A percentile compares a stretch with the other conserved stretches of the same genome.
These are phyloP conservation scores for Neurospora discreta DNA, from an alignment of 495 filamentous ascomycete species.

Conservation along the genomic window DNA sequence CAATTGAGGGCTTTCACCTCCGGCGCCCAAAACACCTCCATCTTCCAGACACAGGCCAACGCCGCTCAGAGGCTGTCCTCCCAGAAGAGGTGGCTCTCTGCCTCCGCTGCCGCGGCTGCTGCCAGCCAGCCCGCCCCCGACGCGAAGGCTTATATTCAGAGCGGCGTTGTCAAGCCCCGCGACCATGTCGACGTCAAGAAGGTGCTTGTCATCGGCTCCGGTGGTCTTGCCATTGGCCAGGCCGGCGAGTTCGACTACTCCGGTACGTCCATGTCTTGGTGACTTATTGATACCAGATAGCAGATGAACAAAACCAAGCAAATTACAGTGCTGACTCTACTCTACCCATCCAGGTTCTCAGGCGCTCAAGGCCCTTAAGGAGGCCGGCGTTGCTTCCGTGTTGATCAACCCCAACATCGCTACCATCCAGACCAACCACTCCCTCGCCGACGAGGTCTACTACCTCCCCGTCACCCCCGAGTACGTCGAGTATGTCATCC, in stretches of 20 bases:
- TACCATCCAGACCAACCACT: constrained; percentile 95
- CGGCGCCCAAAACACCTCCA: constrained; percentile 18
- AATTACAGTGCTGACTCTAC: constrained; percentile 9
- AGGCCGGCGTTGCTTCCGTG: constrained; percentile 90
- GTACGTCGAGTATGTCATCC: constrained; percentile 94
- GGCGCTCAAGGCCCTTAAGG: constrained; percentile 92
- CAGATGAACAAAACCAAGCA: constrained; percentile 1
- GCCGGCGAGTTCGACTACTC: constrained; percentile 99
- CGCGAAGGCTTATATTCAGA: constrained; percentile 78
- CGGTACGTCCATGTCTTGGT: constrained; percentile 40
- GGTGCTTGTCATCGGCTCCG: constrained; percentile 92
- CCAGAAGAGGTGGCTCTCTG: constrained; percentile 33
- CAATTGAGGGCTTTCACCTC: constrained; percentile 28
- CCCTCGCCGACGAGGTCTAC: constrained; percentile 94
- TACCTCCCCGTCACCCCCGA: constrained; percentile 94
- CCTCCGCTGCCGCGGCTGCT: constrained; percentile 19
- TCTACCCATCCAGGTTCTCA: constrained; percentile 58
- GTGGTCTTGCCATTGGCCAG: constrained; percentile 95
- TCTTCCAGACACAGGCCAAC: constrained; percentile 20
- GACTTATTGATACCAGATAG: neutral
- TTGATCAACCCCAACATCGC: constrained; percentile 98
- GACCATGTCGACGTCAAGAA: constrained; percentile 89
- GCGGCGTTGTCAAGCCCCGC: constrained; percentile 66
- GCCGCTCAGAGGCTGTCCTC: constrained; percentile 8
- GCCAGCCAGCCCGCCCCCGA: constrained; percentile 57